Percentiles rank a stretch among this genome's conserved stretches.
Evolutionary conservation across 192 early-diverging fungal species (phyloP).

Genomic region (Coemansia sp.): DNA sequence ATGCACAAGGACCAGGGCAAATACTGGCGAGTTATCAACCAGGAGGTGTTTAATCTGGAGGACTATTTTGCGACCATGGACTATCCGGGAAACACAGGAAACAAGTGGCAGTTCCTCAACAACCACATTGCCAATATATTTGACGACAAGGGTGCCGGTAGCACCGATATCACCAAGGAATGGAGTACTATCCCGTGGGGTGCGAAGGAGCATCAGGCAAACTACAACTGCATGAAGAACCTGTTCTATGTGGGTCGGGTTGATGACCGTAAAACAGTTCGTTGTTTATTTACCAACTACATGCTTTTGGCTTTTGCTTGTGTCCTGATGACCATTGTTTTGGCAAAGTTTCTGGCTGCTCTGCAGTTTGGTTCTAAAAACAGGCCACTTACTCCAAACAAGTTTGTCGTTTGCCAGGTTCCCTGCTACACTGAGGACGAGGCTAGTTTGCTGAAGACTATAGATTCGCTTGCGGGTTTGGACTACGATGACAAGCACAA

Average conservation of each 20-base stretch:
- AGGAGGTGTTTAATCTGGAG: constrained; percentile 62
- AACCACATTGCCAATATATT: constrained; percentile 2
- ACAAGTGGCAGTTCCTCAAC: constrained; percentile 15
- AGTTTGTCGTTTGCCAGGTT: constrained; percentile 91
- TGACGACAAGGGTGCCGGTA: constrained; percentile 7
- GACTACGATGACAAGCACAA: constrained; percentile 84
- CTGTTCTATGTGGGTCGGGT: constrained; percentile 76
- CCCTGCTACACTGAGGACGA: constrained; percentile 91
- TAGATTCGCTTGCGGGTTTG: constrained; percentile 71
- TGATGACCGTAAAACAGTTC: constrained; percentile 68
- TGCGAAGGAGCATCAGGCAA: neutral
- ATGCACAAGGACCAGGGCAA: constrained; percentile 41
- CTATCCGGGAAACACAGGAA: constrained; percentile 5
- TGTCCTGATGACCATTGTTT: constrained; percentile 71
- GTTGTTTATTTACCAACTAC: constrained; percentile 78
- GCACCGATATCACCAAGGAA: constrained; percentile 17
- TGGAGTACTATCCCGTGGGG: constrained; percentile 1
- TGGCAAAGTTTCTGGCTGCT: constrained; percentile 71
- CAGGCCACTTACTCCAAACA: constrained; percentile 77
- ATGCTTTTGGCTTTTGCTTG: constrained; percentile 70
- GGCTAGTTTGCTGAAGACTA: constrained; percentile 76
- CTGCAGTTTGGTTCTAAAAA: constrained; percentile 65
- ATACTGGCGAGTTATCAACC: constrained; percentile 57
- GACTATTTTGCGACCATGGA: constrained; percentile 38
- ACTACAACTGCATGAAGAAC: constrained; percentile 68